Conservation (phyloP, 768 basidiomycete genomes). For the Xerocomellus amylosporus region DNA sequence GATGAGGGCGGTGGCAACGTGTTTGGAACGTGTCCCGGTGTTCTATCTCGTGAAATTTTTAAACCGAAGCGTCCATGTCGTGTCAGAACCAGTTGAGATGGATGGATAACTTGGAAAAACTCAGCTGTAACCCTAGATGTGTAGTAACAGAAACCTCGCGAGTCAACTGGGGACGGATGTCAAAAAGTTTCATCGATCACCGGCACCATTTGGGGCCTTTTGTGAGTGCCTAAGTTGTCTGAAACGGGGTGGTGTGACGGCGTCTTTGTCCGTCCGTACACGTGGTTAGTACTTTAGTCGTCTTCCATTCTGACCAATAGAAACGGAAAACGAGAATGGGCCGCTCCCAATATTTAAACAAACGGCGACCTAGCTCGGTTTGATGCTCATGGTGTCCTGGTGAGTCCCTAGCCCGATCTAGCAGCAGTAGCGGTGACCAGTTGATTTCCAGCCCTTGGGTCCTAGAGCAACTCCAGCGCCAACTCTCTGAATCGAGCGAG, state of each 20-base stretch:
- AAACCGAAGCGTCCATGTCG: background rate
- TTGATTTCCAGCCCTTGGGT: too few species aligned
- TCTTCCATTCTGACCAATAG: background rate
- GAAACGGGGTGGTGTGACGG: background rate
- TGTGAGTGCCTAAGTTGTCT: too few species aligned
- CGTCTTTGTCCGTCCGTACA: background rate
- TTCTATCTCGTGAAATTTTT: background rate
- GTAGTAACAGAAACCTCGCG: background rate
- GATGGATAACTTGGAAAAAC: background rate
- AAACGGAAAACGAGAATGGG: background rate
- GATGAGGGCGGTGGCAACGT: slow-evolving; percentile 26
- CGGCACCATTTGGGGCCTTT: background rate
- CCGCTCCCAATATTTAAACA: background rate
- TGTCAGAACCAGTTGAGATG: background rate
- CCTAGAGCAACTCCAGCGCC: too few species aligned
- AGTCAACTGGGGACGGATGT: background rate
- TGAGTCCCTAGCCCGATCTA: too few species aligned
- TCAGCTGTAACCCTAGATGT: slow-evolving; percentile 10
- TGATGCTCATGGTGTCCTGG: too few species aligned
- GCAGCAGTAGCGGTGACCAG: too few species aligned
- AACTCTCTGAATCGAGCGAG: too few species aligned
- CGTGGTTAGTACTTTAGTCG: too few species aligned
- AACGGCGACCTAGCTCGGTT: too few species aligned
- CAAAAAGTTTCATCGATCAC: background rate
- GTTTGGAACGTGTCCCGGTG: slow-evolving; percentile 13